Conservation (phyloP, 148 eudicot species). For the Talinum fruticosum region DNA sequence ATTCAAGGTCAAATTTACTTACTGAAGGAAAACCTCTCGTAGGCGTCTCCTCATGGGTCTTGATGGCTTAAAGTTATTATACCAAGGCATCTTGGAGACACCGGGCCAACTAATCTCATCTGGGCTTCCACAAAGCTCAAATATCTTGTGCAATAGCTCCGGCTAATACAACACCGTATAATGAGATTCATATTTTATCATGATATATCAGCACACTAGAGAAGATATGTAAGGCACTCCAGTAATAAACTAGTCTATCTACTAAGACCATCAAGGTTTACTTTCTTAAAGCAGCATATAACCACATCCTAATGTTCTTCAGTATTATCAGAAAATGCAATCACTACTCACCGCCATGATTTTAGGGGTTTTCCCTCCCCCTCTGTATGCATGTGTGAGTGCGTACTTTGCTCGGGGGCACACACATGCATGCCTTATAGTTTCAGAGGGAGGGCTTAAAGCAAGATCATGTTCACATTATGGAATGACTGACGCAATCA, state of each 20-base stretch:
- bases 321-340: background rate
- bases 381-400: too few species aligned
- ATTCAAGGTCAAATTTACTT: conserved; percentile 27
- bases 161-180: conserved; percentile 38
- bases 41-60: conserved; percentile 63
- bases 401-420: too few species aligned
- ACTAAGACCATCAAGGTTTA: background rate
- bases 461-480: background rate
- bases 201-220: background rate
- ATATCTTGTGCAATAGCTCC: conserved; percentile 75
- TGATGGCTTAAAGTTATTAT: conserved; percentile 71
- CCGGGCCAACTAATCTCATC: conserved; percentile 81
- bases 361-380: too few species aligned
- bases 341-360: background rate
- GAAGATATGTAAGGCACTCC: background rate
- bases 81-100: conserved; percentile 72
- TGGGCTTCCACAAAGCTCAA: conserved; percentile 80
- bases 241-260: background rate
- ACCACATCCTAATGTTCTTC: background rate
- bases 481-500: background rate
- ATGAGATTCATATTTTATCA: conserved; percentile 6
- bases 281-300: background rate
- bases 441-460: background rate
- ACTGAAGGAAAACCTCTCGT: conserved; percentile 68
- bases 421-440: background rate